Base-by-base conservation (phyloP, 805 yeast genomes). In the Sungouiella thailandica region DNA sequence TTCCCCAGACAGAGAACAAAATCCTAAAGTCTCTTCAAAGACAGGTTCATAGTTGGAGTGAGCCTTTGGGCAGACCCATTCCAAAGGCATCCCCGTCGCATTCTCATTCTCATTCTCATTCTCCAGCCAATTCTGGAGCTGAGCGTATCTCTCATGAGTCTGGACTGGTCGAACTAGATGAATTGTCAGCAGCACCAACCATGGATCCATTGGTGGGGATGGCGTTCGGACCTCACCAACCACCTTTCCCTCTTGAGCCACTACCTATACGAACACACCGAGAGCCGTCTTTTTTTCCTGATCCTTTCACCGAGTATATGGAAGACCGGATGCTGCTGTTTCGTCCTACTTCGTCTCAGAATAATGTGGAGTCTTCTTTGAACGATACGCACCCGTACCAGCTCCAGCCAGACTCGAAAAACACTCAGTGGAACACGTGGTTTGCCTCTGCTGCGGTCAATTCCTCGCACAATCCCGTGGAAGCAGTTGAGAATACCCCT, bases 321-420 rank as follows among this genome's bases (percentile, higher is more conserved):
- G 42, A 39, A 29, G 47, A 41, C 12, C 44, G 49, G 4, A 33
- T 41, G 40, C 28, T 34, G 8, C 38, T 28, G 40, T 46, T 41
- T 14, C 41, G 43, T 9, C 50, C 49, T 1, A 14, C 45, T 1
- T 35, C 40, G 18, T 44, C 49, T 1, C 49, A 44, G 18, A 42
- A 46, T 30, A 42, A 42, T 23, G 35, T 39, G 5, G 49, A 44
- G 15, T 31, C 32, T 17, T 28, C 46, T 4, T 37, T 44, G 15
- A 27, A 36, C 27, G 32, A 22, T 1, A 31, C 13, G 16, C 50
- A 46, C 20, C 50, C 50, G 2, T 46, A 41, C 32, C 50, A 46
- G 31, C 25, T 29, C 6, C 10, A 12, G 16, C 22, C 22, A 19
- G 22, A 19, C 22, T 10, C 11, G 17, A 13, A 10, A 25, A 9